Evolutionary conservation across 2,329 filamentous ascomycete species (phyloP).

Genomic region (Pseudocercospora pini-densiflorae): DNA sequence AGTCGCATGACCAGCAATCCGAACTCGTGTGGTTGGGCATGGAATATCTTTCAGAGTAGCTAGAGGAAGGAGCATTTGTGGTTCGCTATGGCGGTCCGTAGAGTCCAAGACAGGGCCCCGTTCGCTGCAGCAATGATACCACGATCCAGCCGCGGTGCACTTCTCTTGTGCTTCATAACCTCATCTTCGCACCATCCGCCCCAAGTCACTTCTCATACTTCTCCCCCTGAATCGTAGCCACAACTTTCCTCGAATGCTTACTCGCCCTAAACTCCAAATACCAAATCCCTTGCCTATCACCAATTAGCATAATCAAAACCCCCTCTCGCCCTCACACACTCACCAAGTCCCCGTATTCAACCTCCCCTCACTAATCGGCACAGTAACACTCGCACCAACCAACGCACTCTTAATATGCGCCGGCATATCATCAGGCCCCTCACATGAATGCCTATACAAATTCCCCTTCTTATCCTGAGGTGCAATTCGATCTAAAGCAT

Average conservation of each 20-base stretch:
- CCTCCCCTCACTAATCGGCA: slow-evolving; percentile 87
- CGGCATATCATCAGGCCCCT: slow-evolving; percentile 94
- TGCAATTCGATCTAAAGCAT: slow-evolving; percentile 88
- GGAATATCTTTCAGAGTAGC: too few relatives aligned
- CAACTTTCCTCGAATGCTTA: slow-evolving; percentile 78
- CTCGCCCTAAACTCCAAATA: slow-evolving; percentile 84
- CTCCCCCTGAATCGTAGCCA: slow-evolving; percentile 95
- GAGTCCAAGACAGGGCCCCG: background rate
- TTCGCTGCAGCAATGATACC: too few relatives aligned
- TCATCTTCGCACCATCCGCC: background rate
- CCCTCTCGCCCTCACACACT: slow-evolving; percentile 73
- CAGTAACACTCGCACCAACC: slow-evolving; percentile 84
- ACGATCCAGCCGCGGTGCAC: too few relatives aligned
- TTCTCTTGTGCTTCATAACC: background rate
- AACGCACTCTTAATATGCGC: slow-evolving; percentile 93
- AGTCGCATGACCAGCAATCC: too few relatives aligned
- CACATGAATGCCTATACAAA: slow-evolving; percentile 84
- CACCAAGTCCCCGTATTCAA: slow-evolving; percentile 69
- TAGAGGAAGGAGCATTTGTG: too few relatives aligned
- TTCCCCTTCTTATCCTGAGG: slow-evolving; percentile 70
- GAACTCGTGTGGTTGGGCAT: too few relatives aligned
- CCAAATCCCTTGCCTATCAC: slow-evolving; percentile 86
- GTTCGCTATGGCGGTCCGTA: background rate
- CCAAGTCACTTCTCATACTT: slow-evolving; percentile 45
- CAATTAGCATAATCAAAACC: slow-evolving; percentile 53